A percentile compares a stretch with the other conserved stretches of the same genome.
Evolutionary conservation across 2,329 filamentous ascomycete genomes (phyloP).

Genomic region (Drechslerella coelobrocha): DNA sequence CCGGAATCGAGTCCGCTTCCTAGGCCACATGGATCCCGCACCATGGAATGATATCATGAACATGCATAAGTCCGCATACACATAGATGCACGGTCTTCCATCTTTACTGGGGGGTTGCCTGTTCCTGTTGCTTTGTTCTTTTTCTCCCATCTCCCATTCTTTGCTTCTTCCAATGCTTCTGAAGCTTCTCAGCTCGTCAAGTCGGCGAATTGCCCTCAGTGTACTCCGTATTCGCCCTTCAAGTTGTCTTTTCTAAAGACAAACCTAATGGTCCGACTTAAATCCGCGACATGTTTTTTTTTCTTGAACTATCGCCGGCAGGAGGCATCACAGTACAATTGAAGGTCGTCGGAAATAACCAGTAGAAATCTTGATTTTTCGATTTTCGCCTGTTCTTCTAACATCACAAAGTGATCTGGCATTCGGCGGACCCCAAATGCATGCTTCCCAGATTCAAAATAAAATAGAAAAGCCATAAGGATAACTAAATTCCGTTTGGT

Average conservation of each 20-base stretch:
- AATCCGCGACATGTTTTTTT: slow-evolving; percentile 10
- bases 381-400: neutral
- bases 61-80: neutral
- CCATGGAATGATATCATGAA: slow-evolving; percentile 12
- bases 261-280: slow-evolving; percentile 9
- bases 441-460: slow-evolving; percentile 10
- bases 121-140: neutral
- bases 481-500: slow-evolving; percentile 11
- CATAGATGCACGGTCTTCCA: neutral
- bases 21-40: neutral
- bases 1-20: neutral
- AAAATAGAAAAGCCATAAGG: slow-evolving; percentile 8
- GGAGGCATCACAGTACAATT: too few relatives aligned
- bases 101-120: neutral
- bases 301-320: too few relatives aligned
- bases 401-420: slow-evolving; percentile 3
- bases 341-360: neutral
- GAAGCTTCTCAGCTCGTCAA: neutral
- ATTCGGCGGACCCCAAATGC: slow-evolving; percentile 1
- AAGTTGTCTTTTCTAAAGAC: neutral
- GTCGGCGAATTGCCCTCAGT: slow-evolving; percentile 19
- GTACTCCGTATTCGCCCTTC: neutral
- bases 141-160: neutral
- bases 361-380: neutral
- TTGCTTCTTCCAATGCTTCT: neutral